Percentiles rank a stretch among this genome's conserved stretches.
These are phyloP conservation scores for Ophiostoma sp. DNA, from an alignment of 2,329 filamentous ascomycete genomes.

Conservation along the genomic window DNA sequence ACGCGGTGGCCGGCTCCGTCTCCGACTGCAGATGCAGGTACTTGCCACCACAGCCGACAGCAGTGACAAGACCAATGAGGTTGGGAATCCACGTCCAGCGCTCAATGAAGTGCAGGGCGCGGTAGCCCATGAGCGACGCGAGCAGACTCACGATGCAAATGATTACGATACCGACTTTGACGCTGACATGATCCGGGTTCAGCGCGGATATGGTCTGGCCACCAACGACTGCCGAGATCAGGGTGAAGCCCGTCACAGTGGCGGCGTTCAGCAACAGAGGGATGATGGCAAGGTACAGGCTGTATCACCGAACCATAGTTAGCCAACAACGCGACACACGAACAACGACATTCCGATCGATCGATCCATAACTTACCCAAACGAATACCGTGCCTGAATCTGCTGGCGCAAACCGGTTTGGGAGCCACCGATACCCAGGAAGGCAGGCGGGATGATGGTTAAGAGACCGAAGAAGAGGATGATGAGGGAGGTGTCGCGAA, in stretches of 20 bases:
- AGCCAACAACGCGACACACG: background rate
- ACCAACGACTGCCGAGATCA: constrained; percentile 57
- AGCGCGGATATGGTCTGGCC: constrained; percentile 55
- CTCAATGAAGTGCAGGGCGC: constrained; percentile 55
- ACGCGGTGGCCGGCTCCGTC: constrained; percentile 40
- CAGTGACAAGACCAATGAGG: constrained; percentile 52
- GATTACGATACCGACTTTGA: constrained; percentile 59
- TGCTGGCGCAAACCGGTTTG: constrained; percentile 61
- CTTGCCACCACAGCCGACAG: constrained; percentile 55
- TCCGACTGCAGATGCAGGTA: constrained; percentile 49
- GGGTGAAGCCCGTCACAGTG: constrained; percentile 58
- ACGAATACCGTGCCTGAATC: constrained; percentile 61
- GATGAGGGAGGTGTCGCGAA: constrained; percentile 57
- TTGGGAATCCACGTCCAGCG: constrained; percentile 59
- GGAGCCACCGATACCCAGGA: constrained; percentile 55
- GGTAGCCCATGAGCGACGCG: constrained; percentile 58
- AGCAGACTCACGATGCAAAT: constrained; percentile 53
- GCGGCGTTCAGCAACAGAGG: constrained; percentile 57
- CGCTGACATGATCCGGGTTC: constrained; percentile 47
- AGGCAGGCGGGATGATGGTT: constrained; percentile 55
- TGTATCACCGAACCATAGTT: constrained; percentile 24
- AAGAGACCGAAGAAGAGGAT: constrained; percentile 61
- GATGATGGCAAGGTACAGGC: constrained; percentile 52
- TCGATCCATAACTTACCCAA: constrained; percentile 44
- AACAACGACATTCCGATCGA: background rate